A percentile compares a stretch with the other conserved stretches of the same genome.
Conservation (phyloP, 208 protist species). For the Lotmaria passim region DNA sequence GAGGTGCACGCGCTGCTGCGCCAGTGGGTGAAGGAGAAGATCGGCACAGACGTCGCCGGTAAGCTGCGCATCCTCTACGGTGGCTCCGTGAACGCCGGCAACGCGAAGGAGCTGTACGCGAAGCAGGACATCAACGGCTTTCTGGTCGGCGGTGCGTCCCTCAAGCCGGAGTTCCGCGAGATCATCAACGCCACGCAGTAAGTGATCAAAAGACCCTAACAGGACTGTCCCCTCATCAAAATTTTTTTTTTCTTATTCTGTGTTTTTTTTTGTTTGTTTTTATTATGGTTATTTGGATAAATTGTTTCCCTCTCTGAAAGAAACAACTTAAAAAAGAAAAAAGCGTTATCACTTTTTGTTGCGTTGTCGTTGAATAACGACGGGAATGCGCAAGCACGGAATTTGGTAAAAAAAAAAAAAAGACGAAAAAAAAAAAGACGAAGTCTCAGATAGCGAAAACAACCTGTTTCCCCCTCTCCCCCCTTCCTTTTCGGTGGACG, state of each 20-base stretch:
- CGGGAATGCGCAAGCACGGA: no score
- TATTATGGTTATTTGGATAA: not conserved
- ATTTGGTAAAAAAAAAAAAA: no score
- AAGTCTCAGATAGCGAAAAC: no score
- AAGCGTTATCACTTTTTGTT: no score
- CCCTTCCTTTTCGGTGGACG: no score
- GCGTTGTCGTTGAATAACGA: not conserved
- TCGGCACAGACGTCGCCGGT: conserved; percentile 90
- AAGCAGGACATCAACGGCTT: conserved; percentile 98
- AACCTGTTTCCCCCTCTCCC: no score
- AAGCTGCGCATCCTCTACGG: conserved; percentile 98
- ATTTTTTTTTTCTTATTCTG: not conserved
- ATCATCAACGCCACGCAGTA: conserved; percentile 93
- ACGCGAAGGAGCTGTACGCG: conserved; percentile 89
- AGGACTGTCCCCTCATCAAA: conserved; percentile 2
- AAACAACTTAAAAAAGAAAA: no score
- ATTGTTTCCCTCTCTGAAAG: not conserved
- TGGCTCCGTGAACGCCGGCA: conserved; percentile 95
- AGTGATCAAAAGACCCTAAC: not conserved
- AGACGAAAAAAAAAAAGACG: no score
- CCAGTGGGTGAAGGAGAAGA: conserved; percentile 86
- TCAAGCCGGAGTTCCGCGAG: conserved; percentile 95
- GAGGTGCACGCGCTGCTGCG: conserved; percentile 93
- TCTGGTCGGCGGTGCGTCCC: conserved; percentile 98
- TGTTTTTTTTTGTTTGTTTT: conserved; percentile 1